Evolutionary conservation across 1,284 basidiomycete genomes (phyloP).

Genomic region (Boletus sp.): DNA sequence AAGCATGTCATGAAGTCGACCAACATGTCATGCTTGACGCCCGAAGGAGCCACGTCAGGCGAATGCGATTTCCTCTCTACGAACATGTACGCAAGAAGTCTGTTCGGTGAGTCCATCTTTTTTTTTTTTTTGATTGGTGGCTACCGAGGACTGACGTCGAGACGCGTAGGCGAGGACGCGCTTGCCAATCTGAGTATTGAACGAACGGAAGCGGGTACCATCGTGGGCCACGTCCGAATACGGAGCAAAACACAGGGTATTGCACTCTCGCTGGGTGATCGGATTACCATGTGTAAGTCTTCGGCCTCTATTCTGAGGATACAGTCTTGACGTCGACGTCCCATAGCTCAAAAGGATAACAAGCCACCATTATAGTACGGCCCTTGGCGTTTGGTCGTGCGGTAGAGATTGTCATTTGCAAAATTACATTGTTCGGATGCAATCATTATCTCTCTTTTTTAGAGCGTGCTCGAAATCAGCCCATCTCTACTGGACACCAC

Average conservation of each 20-base stretch:
- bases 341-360: constrained; percentile 52
- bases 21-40: constrained; percentile 84
- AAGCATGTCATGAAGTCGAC: constrained; percentile 79
- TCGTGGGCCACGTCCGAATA: constrained; percentile 90
- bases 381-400: neutral
- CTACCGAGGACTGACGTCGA: neutral
- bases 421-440: neutral
- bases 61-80: constrained; percentile 83
- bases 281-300: constrained; percentile 79
- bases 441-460: neutral
- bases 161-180: constrained; percentile 80
- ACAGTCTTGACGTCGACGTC: too few relatives aligned
- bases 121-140: neutral
- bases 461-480: neutral
- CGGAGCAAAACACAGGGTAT: constrained; percentile 95
- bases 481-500: too few relatives aligned
- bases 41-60: constrained; percentile 76
- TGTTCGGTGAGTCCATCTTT: constrained; percentile 55
- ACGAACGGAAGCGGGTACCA: constrained; percentile 74
- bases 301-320: neutral
- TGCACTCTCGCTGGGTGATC: constrained; percentile 88
- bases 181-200: constrained; percentile 96
- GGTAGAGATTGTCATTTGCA: neutral
- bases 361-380: constrained; percentile 43
- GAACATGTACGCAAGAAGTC: constrained; percentile 75